Base-by-base conservation (phyloP, 2,329 filamentous ascomycete species). In the Fusarium piperis region DNA sequence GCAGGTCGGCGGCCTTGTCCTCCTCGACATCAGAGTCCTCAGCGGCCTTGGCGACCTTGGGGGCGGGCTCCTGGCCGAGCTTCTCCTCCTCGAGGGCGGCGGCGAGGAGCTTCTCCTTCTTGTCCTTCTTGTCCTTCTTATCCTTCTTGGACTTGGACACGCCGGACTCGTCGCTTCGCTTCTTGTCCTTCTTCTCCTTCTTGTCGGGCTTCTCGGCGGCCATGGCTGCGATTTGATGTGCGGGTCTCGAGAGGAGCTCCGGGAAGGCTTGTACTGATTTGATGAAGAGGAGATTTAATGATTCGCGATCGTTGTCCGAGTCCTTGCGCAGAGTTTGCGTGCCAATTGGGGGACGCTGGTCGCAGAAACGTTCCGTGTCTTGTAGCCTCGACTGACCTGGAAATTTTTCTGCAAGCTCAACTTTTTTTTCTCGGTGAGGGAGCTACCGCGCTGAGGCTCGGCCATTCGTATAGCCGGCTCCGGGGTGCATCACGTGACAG, bases 81-180 rank as follows among this genome's bases (percentile, higher is more conserved):
- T 91, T 89, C 76, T 90, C 88, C 76, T 90, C 88, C 76, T 94
- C 90, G 69, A 94, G 84, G 64, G 88, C 87, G 41, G 85, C 87
- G 53, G 85, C 88, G 67, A 90, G 89, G 67, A 90, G 89, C 89
- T 93, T 93, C 75, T 93, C 90, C 85, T 93, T 92, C 87, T 93
- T 93, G 46, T 86, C 85, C 82, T 90, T 92, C 86, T 93, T 92
- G 35, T 88, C 87, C 78, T 89, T 88, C 82, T 89, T 89, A 62
- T 90, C 88, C 82, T 88, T 87, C 79, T 88, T 86, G 73, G 82
- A 75, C 81, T 90, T 89, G 77, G 80, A 79, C 64, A 89, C 82
- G 76, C 87, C 87, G 63, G 85, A 83, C 61, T 83, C 84, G 66
- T 89, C 87, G 81, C 84, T 86, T 78, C 85, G 83, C 85, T 87